Evolutionary conservation across 2,329 filamentous ascomycete genomes (phyloP), one percentile per base, ranked within the genome.

Genomic region (Trichoderma koningii): DNA sequence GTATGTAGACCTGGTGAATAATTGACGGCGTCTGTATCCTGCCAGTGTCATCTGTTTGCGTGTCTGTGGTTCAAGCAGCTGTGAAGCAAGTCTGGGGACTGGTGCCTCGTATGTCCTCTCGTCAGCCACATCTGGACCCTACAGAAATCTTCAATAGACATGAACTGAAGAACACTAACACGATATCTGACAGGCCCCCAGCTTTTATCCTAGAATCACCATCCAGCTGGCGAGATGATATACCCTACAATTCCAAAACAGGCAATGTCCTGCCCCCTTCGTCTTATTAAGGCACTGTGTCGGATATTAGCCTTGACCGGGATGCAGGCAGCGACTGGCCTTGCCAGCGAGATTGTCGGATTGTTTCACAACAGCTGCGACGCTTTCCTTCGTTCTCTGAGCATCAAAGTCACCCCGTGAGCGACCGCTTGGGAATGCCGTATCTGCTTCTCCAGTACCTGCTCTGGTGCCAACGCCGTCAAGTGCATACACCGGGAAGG

Each of bases 271-370:
- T 50, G 28, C 55, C 45, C 34, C 19, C 50, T 52, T 52, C 50
- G n/a, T 60, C 45, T 42, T 19, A 51, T 60, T 41, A 57, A 10
- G 55, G 44, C 28, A 38, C 55, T 14, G 55, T 30, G 56, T 50
- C 56, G 56, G 56, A 62, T 62, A 53, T 62, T 63, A 55, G 50
- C 50, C 17, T 42, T 17, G 44, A 23, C 60, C 45, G 53, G 60
- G 60, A 51, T 60, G 45, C 34, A 26, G 56, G 45, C 44, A 63
- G 41, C 28, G 34, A 45, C 52, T 41, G 60, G 60, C 60, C 15
- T 47, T 38, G 50, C 60, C 50, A 55, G 50, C 19, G 28, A 53
- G 50, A n/a, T 21, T 63, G 60, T 63, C 19, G 45, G 26, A 14
- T 21, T 63, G 60, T 63, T 63, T 63, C 60, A 63, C 60, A 47